Evolutionary conservation across 495 filamentous ascomycete species (phyloP).

Genomic region (Hypoxylon rickii): DNA sequence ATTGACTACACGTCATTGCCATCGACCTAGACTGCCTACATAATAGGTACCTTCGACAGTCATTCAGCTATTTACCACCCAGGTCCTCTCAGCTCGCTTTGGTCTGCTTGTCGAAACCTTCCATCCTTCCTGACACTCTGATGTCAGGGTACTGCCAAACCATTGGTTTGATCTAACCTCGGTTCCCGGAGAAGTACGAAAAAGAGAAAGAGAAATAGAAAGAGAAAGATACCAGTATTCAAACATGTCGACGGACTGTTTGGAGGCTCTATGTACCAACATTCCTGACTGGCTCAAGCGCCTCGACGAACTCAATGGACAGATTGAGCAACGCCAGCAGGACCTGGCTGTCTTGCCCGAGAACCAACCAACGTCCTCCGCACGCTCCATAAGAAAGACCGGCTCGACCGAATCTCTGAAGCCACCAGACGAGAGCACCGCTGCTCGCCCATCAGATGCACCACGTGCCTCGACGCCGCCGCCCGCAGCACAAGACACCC

Average conservation of each 20-base stretch:
- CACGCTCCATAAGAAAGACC: constrained; percentile 57
- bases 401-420: constrained; percentile 67
- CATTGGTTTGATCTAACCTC: no score
- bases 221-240: no score
- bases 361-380: constrained; percentile 33
- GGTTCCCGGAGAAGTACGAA: no score
- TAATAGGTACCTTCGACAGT: no score
- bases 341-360: constrained; percentile 63
- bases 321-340: constrained; percentile 70
- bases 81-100: constrained; percentile 33
- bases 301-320: constrained; percentile 68
- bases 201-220: no score
- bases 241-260: constrained; percentile 61
- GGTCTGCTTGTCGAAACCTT: constrained; percentile 7
- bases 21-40: no score
- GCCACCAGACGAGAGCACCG: constrained; percentile 53
- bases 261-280: constrained; percentile 64
- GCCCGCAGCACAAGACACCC: constrained; percentile 15
- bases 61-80: constrained; percentile 27
- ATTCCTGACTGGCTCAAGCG: constrained; percentile 70
- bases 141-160: constrained; percentile 21
- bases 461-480: constrained; percentile 21
- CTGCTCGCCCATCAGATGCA: constrained; percentile 29
- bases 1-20: constrained; percentile 13
- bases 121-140: constrained; percentile 25